A percentile compares a stretch with the other conserved stretches of the same genome.
Conservation (phyloP, 768 basidiomycete genomes). For the Mycena chlorophos region DNA sequence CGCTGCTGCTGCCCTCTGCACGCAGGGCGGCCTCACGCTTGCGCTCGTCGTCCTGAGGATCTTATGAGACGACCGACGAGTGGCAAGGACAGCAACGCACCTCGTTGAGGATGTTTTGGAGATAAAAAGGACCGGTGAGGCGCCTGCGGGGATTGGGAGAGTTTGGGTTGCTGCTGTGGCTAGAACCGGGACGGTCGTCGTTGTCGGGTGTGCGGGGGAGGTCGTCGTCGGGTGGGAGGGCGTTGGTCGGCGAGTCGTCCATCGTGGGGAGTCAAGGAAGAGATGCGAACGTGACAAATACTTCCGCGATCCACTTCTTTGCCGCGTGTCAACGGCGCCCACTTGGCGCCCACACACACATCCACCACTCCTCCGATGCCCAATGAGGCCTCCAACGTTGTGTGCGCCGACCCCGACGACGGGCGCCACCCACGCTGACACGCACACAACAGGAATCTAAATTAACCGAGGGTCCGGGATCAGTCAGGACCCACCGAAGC, state of each 20-base stretch:
- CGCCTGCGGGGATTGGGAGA: neutral
- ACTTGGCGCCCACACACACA: too few species aligned
- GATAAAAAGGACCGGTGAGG: slow-evolving; percentile 17
- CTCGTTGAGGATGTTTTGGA: slow-evolving; percentile 17
- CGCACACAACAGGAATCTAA: neutral
- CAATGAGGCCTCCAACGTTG: too few species aligned
- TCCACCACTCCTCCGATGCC: too few species aligned
- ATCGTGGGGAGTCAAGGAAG: too few species aligned
- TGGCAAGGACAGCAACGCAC: slow-evolving; percentile 3
- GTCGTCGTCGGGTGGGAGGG: too few species aligned
- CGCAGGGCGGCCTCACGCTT: neutral
- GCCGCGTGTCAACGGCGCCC: too few species aligned
- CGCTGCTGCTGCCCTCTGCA: neutral
- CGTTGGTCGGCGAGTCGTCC: too few species aligned
- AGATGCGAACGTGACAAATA: too few species aligned
- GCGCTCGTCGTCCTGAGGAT: slow-evolving; percentile 15
- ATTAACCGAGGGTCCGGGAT: neutral
- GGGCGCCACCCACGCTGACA: neutral
- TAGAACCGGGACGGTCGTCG: too few species aligned
- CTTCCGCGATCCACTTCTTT: too few species aligned
- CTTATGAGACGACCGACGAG: neutral
- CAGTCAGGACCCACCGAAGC: neutral
- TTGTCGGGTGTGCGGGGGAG: too few species aligned
- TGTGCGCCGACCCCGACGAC: too few species aligned
- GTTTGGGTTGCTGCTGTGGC: neutral